These are phyloP conservation scores for Iris macrosiphon DNA, from an alignment of 106 monocot species.

Conservation along the genomic window DNA sequence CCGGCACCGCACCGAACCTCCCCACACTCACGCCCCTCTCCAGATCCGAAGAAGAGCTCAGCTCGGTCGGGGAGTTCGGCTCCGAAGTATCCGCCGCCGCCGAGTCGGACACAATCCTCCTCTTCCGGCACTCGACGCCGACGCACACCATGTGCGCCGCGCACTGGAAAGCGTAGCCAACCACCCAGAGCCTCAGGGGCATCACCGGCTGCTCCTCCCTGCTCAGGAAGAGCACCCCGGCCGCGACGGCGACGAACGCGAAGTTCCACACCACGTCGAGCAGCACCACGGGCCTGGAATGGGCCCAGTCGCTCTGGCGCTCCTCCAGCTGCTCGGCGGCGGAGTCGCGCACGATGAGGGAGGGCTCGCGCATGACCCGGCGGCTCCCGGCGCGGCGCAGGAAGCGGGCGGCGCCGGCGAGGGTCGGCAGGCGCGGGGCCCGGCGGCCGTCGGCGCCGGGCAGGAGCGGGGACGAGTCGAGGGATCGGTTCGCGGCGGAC, in stretches of 20 bases:
- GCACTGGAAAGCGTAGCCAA: conserved; percentile 57
- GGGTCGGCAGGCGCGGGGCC: conserved; percentile 5
- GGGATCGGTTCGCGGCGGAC: no score
- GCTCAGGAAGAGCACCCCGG: conserved; percentile 25
- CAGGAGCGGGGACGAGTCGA: not conserved
- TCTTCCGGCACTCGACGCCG: conserved; percentile 28
- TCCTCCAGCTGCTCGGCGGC: conserved; percentile 55
- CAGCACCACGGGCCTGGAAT: conserved; percentile 45
- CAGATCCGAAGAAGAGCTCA: not conserved
- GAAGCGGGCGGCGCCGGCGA: conserved; percentile 45
- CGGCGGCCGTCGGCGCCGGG: not conserved
- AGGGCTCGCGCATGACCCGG: conserved; percentile 57
- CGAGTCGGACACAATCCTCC: conserved; percentile 1
- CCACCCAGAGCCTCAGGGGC: conserved; percentile 53
- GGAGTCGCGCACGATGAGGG: conserved; percentile 48
- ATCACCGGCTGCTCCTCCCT: conserved; percentile 26
- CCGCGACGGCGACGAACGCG: conserved; percentile 39
- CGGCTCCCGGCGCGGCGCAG: conserved; percentile 44
- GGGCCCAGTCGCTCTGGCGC: conserved; percentile 52
- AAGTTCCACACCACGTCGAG: conserved; percentile 67
- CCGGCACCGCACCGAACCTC: conserved; percentile 3
- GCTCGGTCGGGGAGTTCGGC: no score
- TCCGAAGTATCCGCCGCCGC: not conserved
- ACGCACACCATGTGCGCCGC: conserved; percentile 47
- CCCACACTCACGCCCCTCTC: not conserved